These are phyloP conservation scores for Colletotrichum orbiculare DNA, from an alignment of 2,329 filamentous ascomycete species.

Conservation along the genomic window DNA sequence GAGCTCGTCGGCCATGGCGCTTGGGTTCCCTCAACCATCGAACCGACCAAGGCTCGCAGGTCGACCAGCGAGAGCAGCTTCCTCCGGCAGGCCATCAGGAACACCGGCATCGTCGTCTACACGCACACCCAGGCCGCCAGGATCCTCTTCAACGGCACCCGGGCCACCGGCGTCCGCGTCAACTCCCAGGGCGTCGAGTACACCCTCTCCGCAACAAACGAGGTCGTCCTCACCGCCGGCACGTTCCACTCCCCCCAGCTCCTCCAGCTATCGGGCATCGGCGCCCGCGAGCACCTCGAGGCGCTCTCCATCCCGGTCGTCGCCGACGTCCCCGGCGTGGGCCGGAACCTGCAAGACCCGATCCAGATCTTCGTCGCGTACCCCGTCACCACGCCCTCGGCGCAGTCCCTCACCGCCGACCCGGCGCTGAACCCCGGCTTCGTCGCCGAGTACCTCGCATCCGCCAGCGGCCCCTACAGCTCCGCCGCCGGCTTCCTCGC, in stretches of 20 bases:
- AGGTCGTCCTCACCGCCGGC: conserved; percentile 84
- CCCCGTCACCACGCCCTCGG: conserved; percentile 22
- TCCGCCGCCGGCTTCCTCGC: conserved; percentile 31
- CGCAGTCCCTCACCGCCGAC: conserved; percentile 24
- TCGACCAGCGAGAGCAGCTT: conserved; percentile 52
- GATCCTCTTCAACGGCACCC: conserved; percentile 56
- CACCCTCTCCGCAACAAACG: conserved; percentile 51
- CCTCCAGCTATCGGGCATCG: conserved; percentile 66
- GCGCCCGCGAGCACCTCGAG: conserved; percentile 52
- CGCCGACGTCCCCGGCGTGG: conserved; percentile 75
- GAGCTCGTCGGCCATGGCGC: conserved; percentile 50
- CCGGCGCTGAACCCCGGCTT: neutral
- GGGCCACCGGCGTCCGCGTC: conserved; percentile 54
- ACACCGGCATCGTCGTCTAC: conserved; percentile 52
- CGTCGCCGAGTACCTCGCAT: conserved; percentile 25
- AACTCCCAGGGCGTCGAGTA: conserved; percentile 37
- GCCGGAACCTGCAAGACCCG: conserved; percentile 83
- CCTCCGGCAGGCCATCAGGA: conserved; percentile 41
- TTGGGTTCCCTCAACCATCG: conserved; percentile 43
- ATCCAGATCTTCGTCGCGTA: conserved; percentile 59
- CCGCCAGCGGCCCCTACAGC: conserved; percentile 25
- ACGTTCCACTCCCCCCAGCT: conserved; percentile 83
- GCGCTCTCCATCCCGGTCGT: conserved; percentile 55
- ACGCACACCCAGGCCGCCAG: conserved; percentile 54
- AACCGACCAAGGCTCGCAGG: conserved; percentile 41